phyloP scores from a whole-genome alignment of 768 basidiomycete species.

The Kwoniella sp. region DNA sequence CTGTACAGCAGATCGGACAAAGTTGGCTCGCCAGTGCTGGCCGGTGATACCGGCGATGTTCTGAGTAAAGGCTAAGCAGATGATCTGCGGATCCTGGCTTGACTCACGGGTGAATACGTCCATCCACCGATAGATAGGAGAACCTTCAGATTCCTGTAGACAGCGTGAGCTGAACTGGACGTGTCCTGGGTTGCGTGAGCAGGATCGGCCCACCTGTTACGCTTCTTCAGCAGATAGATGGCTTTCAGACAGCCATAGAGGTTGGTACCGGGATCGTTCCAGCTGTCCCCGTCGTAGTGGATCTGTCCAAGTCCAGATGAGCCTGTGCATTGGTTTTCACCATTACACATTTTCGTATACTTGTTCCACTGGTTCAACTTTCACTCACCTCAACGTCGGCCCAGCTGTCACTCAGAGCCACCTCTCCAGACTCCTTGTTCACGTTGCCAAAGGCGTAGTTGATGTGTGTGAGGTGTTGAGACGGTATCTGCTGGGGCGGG shows the following conservation, averaged over 20 bases:
- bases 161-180: background rate
- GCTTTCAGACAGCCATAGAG: conserved; percentile 95
- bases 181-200: background rate
- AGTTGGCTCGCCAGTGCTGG: conserved; percentile 61
- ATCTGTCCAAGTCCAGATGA: conserved; percentile 56
- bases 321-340: no score
- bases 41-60: conserved; percentile 74
- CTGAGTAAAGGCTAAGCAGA: no score
- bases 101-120: conserved; percentile 34
- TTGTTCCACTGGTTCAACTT: no score
- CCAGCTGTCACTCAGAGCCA: conserved; percentile 83
- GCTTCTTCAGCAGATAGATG: conserved; percentile 83
- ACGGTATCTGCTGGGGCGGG: conserved; percentile 78
- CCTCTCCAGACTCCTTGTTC: conserved; percentile 75
- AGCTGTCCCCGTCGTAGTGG: conserved; percentile 89
- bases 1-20: conserved; percentile 73
- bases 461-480: conserved; percentile 80
- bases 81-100: background rate
- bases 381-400: conserved; percentile 67
- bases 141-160: conserved; percentile 57
- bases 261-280: conserved; percentile 86
- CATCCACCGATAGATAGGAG: conserved; percentile 89
- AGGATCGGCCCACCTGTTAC: conserved; percentile 56
- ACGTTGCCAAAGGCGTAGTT: conserved; percentile 92
- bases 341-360: no score